Base-by-base conservation (phyloP, 2,329 filamentous ascomycete species). In the Rhexocercosporidium sp. region DNA sequence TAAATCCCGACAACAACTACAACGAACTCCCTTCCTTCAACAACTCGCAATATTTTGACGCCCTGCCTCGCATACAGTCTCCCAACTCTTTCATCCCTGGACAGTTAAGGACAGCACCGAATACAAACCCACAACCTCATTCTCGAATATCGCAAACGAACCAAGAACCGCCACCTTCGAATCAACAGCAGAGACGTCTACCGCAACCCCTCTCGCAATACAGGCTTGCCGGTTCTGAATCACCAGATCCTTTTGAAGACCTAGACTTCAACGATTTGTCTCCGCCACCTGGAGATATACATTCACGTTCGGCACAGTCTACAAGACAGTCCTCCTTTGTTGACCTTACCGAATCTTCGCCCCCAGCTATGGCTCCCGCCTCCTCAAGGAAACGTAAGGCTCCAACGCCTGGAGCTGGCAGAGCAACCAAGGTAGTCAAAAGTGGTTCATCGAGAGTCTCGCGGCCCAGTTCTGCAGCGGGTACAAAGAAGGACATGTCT, bases 301-400 rank as follows among this genome's bases (percentile, higher is more conserved):
- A 51, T 25, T 56, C 59, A 49, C 59, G 65, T 27, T 41, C 39
- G 25, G 59, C 56, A 53, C 56, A 65, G 1, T 49, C 54, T 12
- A 68, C 68, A 22, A 65, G 64, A 22, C 31, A 65, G 16, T 70
- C 72, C 16, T 71, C 68, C 51, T 49, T 74, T 12, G 69, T 76
- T 27, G 75, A 77, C 61, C 70, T 75, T 27, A 76, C 75, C 12
- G 65, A 68, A 29, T 72, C 69, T 5, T 74, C 73, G 7, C 70
- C 72, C 12, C 37, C 61, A 25, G 61, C 20, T 7, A 71, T 66
- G 65, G 59, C 69, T 39, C 67, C 69, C 44, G 46, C 51, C 25
- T 46, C 53, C 27, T 18, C 56, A 51, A 69, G 69, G 51, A 76
- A 76, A 65, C 68, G 75, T 29, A 74, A 73, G 65, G 71, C 75